These are phyloP conservation scores for Dothidotthia symphoricarpi DNA, from an alignment of 2,329 filamentous ascomycete genomes.

Conservation along the genomic window DNA sequence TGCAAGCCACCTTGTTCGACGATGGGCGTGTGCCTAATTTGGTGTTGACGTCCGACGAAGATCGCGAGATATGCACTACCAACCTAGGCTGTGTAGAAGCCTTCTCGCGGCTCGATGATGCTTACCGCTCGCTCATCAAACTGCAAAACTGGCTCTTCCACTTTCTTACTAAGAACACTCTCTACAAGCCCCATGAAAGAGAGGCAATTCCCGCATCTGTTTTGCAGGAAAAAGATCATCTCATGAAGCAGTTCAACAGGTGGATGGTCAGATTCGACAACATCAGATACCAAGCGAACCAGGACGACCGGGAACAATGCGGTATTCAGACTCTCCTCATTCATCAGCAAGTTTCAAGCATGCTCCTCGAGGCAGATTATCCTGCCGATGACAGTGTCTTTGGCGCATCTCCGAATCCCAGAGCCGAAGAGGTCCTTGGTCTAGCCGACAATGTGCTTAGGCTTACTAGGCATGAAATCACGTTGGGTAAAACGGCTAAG, in stretches of 20 bases:
- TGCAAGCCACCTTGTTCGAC: slow-evolving; percentile 4
- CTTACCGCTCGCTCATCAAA: slow-evolving; percentile 1
- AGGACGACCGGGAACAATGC: too few relatives aligned
- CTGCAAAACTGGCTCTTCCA: slow-evolving; percentile 2
- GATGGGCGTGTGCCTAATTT: slow-evolving; percentile 1
- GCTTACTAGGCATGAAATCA: too few relatives aligned
- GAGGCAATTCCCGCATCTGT: too few relatives aligned
- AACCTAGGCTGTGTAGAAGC: too few relatives aligned
- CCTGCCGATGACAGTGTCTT: slow-evolving; percentile 1
- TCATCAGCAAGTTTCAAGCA: background rate
- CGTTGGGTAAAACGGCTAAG: too few relatives aligned
- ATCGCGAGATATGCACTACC: too few relatives aligned
- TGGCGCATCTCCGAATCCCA: slow-evolving; percentile 3
- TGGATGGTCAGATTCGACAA: too few relatives aligned
- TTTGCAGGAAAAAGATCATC: too few relatives aligned
- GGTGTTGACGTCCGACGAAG: background rate
- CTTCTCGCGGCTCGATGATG: slow-evolving; percentile 2
- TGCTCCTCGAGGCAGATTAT: slow-evolving; percentile 5
- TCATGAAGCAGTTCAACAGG: too few relatives aligned
- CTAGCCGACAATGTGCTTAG: slow-evolving; percentile 3
- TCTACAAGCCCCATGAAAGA: too few relatives aligned
- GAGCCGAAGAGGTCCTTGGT: background rate
- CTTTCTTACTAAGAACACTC: slow-evolving; percentile 1
- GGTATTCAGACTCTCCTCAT: slow-evolving; percentile 3
- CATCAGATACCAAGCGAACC: too few relatives aligned